These are phyloP conservation scores for Populus euphratica DNA, from an alignment of 345 rosid genomes.

Conservation along the genomic window DNA sequence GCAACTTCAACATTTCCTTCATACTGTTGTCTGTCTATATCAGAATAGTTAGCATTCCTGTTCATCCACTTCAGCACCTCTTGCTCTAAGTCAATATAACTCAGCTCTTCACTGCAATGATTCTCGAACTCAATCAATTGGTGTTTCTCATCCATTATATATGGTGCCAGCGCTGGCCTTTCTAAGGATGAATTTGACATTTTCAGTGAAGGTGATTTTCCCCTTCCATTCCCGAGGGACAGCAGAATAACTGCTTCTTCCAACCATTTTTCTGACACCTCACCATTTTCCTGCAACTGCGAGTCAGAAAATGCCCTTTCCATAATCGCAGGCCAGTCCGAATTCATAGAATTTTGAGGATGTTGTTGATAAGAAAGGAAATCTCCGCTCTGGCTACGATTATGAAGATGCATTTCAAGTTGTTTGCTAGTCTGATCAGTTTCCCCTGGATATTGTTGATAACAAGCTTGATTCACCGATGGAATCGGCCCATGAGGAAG, in stretches of 20 bases:
- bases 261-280: slow-evolving; percentile 13
- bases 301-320: slow-evolving; percentile 61
- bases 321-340: slow-evolving; percentile 31
- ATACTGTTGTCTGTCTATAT: slow-evolving; percentile 12
- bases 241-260: slow-evolving; percentile 30
- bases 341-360: slow-evolving; percentile 26
- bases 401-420: slow-evolving; percentile 33
- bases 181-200: slow-evolving; percentile 31
- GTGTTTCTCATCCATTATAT: slow-evolving; percentile 23
- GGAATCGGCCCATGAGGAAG: slow-evolving; percentile 32
- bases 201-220: slow-evolving; percentile 40
- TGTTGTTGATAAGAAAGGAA: slow-evolving; percentile 17
- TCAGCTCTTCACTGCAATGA: slow-evolving; percentile 19
- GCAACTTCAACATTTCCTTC: slow-evolving; percentile 17
- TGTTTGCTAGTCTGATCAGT: slow-evolving; percentile 26
- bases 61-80: slow-evolving; percentile 25
- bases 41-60: slow-evolving; percentile 21
- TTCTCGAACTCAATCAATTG: slow-evolving; percentile 13
- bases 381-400: slow-evolving; percentile 44
- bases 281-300: slow-evolving; percentile 40
- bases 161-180: slow-evolving; percentile 32
- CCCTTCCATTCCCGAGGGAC: slow-evolving; percentile 32
- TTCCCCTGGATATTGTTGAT: slow-evolving; percentile 35
- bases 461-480: slow-evolving; percentile 29
- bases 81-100: slow-evolving; percentile 19